Conservation (phyloP, 169 alveolate genomes). For the Fabrea salina region DNA sequence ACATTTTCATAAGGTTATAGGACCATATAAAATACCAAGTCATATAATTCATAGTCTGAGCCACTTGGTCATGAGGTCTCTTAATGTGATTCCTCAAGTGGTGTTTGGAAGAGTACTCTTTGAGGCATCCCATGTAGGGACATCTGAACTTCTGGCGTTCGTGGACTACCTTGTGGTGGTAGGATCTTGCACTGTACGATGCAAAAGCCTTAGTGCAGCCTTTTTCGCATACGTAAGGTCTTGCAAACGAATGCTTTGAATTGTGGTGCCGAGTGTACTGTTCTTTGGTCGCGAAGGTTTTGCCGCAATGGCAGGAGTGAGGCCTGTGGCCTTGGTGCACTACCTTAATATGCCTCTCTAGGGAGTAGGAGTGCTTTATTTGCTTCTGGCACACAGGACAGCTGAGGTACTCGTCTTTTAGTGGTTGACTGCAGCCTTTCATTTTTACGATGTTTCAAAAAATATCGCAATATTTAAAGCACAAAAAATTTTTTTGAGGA, state of each 20-base stretch:
- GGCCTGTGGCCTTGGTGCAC: slow-evolving; percentile 23
- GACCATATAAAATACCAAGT: no score
- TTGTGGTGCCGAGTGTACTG: slow-evolving; percentile 13
- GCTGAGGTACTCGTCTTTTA: no score
- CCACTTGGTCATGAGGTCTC: slow-evolving; percentile 17
- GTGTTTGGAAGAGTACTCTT: slow-evolving; percentile 10
- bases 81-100: not conserved
- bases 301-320: not conserved
- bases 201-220: slow-evolving; percentile 25
- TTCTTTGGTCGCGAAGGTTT: slow-evolving; percentile 21
- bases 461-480: no score
- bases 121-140: slow-evolving; percentile 7
- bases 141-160: not conserved
- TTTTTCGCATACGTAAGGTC: slow-evolving; percentile 10
- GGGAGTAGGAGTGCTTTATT: slow-evolving; percentile 14
- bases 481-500: no score
- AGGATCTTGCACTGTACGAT: slow-evolving; percentile 23
- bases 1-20: no score
- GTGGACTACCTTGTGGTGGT: slow-evolving; percentile 14
- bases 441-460: no score
- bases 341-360: slow-evolving; percentile 21
- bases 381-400: not conserved
- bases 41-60: not conserved
- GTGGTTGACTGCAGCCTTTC: no score
- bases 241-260: not conserved